Base-by-base conservation (phyloP, 352 stramenopile genomes). In the Globisporangium nodosum region DNA sequence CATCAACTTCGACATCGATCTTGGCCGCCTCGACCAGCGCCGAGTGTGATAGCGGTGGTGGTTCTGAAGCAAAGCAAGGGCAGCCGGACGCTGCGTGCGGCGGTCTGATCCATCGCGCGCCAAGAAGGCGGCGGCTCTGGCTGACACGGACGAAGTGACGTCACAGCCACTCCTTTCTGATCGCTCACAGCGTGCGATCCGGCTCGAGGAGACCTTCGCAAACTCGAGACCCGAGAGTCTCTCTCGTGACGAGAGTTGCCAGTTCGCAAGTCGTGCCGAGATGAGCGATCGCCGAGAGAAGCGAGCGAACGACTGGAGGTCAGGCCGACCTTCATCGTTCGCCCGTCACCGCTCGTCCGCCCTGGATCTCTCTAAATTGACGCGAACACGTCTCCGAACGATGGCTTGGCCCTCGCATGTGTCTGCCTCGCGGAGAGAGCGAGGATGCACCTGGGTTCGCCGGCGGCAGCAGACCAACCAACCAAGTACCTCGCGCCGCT, bases 361-460 rank as follows among this genome's bases (percentile, higher is more conserved):
- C 45, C 45, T 18, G 45, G 45, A 49, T 50, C 46, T 50, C 46
- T 50, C 46, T 33, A 33, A 33, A 50, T 50, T 50, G 46, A 50
- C 46, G 6, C 20, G 20, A 18, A 2, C 45, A 21, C 45, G 24
- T 49, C 45, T 31, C 8, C 20, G 45, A 18, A 49, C 5, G 31
- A 39, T 9, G 33, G 9, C 33, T 9, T 39, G 6, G 33, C 9
- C 8, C 31, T 35, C 5, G 31, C 31, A 9, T 5, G 45, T 49
- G 43, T 8, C 43, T 49, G 8, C 43, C 18, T 27, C 18, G 43
- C 24, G 24, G 24, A 27, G 21, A 24, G 24, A 27, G 24, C 24
- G 9, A 30, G n/a, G 20, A 50, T 50, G n/a, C 46, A 18, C 15
- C 46, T 50, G 20, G 46, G 46, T 24, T 24, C n/a, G 24, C 24